These are phyloP conservation scores for Microdochium bolleyi DNA, from an alignment of 2,329 filamentous ascomycete species.

Conservation along the genomic window DNA sequence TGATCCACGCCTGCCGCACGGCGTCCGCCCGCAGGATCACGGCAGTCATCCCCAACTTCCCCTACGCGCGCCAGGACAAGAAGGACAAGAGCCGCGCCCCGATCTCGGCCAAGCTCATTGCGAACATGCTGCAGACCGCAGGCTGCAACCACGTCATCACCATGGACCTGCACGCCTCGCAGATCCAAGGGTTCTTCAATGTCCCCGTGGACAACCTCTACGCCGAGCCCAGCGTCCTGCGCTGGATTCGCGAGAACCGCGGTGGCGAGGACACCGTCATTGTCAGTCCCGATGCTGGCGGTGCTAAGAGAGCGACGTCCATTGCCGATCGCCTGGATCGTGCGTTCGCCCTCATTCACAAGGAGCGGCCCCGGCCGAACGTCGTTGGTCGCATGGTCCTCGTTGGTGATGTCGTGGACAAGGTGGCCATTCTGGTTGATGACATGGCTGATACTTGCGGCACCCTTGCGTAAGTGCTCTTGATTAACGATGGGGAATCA, in stretches of 20 bases:
- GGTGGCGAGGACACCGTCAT: constrained; percentile 80
- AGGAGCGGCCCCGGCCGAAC: constrained; percentile 79
- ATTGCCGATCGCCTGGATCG: constrained; percentile 89
- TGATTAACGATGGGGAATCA: too few relatives aligned
- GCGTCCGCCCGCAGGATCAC: constrained; percentile 78
- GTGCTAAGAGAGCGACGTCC: constrained; percentile 85
- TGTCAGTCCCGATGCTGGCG: constrained; percentile 89
- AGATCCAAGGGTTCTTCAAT: constrained; percentile 96
- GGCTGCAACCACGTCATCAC: constrained; percentile 92
- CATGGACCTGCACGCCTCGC: constrained; percentile 90
- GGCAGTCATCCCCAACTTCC: constrained; percentile 91
- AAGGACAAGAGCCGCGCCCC: constrained; percentile 92
- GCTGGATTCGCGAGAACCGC: constrained; percentile 86
- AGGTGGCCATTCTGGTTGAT: constrained; percentile 91
- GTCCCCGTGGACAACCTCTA: constrained; percentile 72
- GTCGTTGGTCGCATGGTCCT: constrained; percentile 91
- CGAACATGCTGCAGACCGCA: constrained; percentile 94
- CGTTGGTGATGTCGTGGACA: constrained; percentile 87
- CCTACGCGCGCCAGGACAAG: constrained; percentile 94
- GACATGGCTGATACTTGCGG: constrained; percentile 98
- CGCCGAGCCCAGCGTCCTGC: constrained; percentile 83
- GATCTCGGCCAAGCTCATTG: constrained; percentile 91
- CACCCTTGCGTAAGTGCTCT: constrained; percentile 35
- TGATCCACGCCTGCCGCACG: constrained; percentile 83
- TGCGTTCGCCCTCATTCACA: constrained; percentile 91